Conservation (phyloP, 371 early-diverging fungal genomes). For the Apophysomyces elegans region DNA sequence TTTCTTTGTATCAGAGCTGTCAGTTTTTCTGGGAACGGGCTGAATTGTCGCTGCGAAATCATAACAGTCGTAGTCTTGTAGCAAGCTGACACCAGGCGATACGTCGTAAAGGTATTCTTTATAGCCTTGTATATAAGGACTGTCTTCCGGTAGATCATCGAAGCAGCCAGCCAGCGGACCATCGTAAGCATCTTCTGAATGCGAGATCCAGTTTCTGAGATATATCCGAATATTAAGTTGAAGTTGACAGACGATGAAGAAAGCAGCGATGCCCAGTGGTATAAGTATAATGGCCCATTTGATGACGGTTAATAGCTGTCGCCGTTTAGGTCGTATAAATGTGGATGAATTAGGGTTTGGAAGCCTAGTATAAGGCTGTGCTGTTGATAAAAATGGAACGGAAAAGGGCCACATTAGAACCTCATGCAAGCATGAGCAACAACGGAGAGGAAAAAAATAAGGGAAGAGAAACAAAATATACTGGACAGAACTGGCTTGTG, state of each 20-base stretch:
- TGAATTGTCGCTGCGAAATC: constrained; percentile 55
- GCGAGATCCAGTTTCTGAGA: constrained; percentile 54
- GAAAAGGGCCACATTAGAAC: constrained; percentile 1
- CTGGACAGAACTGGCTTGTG: not conserved
- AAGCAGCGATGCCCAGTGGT: constrained; percentile 23
- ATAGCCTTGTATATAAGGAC: constrained; percentile 39
- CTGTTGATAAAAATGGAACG: not conserved
- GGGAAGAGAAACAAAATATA: not conserved
- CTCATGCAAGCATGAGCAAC: constrained; percentile 2
- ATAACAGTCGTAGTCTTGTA: constrained; percentile 57
- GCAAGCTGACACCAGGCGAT: constrained; percentile 46
- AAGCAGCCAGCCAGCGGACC: constrained; percentile 50
- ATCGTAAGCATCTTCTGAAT: constrained; percentile 49
- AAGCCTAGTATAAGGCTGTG: constrained; percentile 1
- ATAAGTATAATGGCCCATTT: constrained; percentile 33
- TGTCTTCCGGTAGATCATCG: constrained; percentile 37
- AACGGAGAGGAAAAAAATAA: not conserved
- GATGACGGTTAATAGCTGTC: constrained; percentile 30
- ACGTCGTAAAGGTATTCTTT: constrained; percentile 42
- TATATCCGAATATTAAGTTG: constrained; percentile 58
- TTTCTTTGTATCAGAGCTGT: not conserved
- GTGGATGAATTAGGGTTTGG: constrained; percentile 27
- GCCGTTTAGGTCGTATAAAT: constrained; percentile 39
- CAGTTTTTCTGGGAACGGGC: constrained; percentile 14
- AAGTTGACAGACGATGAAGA: constrained; percentile 47